Conservation (phyloP, 495 filamentous ascomycete genomes). For the Annulohypoxylon bovei region DNA sequence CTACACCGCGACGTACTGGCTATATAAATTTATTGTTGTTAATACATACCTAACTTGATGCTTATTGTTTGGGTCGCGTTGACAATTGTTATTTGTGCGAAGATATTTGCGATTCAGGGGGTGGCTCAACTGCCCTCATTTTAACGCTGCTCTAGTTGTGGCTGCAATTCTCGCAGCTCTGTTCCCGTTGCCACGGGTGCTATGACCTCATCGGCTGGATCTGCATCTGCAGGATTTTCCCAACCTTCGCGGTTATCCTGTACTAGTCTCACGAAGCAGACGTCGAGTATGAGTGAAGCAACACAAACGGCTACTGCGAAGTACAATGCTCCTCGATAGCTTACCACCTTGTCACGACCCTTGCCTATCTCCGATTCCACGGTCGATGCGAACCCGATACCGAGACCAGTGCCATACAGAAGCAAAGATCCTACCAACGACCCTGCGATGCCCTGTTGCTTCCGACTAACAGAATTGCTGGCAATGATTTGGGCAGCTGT, state of each 20-base stretch:
- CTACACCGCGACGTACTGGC: background rate
- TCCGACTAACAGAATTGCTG: conserved; percentile 59
- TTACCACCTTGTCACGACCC: conserved; percentile 33
- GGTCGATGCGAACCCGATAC: conserved; percentile 62
- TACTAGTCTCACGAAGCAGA: conserved; percentile 33
- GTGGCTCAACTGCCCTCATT: background rate
- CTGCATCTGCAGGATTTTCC: conserved; percentile 22
- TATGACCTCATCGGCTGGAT: conserved; percentile 15
- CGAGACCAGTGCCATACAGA: conserved; percentile 60
- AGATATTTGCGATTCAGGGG: background rate
- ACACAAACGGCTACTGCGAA: conserved; percentile 57
- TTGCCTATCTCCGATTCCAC: conserved; percentile 51
- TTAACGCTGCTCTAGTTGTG: conserved; percentile 17
- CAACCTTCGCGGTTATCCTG: conserved; percentile 27
- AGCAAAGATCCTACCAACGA: conserved; percentile 59
- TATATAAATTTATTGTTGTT: background rate
- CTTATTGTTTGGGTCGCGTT: too few species aligned
- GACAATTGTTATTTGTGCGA: too few species aligned
- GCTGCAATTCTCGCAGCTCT: conserved; percentile 16
- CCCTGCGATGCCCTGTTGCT: conserved; percentile 62
- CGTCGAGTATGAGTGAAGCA: conserved; percentile 52
- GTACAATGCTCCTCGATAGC: conserved; percentile 56
- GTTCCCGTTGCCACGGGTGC: conserved; percentile 22
- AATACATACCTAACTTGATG: too few species aligned
- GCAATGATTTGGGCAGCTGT: conserved; percentile 65